A percentile compares a stretch with the other conserved stretches of the same genome.
phyloP scores from a whole-genome alignment of 2,329 filamentous ascomycete genomes.

The Blastomyces parvus region DNA sequence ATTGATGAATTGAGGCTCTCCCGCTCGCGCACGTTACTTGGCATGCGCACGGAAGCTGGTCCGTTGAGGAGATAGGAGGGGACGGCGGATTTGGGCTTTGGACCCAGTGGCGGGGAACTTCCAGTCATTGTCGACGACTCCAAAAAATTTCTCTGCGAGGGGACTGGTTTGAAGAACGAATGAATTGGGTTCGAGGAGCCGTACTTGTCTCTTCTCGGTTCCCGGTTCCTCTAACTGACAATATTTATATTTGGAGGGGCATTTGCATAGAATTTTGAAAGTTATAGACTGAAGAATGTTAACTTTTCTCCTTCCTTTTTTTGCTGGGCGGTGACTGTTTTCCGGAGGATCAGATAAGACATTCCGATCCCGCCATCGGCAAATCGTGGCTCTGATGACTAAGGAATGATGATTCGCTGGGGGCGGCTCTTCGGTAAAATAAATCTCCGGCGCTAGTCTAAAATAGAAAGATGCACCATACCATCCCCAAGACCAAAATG shows the following conservation, averaged over 20 bases:
- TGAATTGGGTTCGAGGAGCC: not conserved
- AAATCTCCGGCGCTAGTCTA: not conserved
- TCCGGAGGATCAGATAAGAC: too few relatives aligned
- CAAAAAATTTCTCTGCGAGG: not conserved
- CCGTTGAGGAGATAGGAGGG: constrained; percentile 51
- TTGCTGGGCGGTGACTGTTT: too few relatives aligned
- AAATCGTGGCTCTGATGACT: not conserved
- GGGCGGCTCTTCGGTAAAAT: not conserved
- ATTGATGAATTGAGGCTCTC: constrained; percentile 52
- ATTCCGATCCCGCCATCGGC: not conserved
- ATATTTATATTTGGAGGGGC: not conserved
- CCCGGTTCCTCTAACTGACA: not conserved
- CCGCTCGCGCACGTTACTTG: constrained; percentile 44
- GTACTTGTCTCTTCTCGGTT: not conserved
- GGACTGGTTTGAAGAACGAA: not conserved
- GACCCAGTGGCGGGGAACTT: constrained; percentile 32
- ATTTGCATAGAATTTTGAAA: not conserved
- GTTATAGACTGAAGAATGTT: too few relatives aligned
- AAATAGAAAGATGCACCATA: too few relatives aligned
- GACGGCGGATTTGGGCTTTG: constrained; percentile 44
- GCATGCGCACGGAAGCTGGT: constrained; percentile 42
- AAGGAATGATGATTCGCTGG: not conserved
- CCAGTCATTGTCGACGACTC: constrained; percentile 31
- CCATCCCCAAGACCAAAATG: too few relatives aligned
- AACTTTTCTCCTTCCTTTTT: too few relatives aligned